Base-by-base conservation (phyloP, 371 early-diverging fungal genomes). In the Chytridium lagenaria region DNA sequence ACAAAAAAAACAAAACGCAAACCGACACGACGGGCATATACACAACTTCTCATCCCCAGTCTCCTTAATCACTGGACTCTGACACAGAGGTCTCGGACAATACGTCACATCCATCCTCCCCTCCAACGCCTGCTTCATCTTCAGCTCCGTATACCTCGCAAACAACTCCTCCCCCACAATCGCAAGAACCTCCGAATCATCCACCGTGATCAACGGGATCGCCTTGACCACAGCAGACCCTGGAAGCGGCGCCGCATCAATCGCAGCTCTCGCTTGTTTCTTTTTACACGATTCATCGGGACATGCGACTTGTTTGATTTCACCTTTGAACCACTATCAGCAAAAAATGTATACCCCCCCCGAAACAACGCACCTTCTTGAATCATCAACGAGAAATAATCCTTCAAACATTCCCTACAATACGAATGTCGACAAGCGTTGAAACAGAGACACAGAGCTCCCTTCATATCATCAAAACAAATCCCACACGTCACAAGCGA, bases 1-100 rank as follows among this genome's bases (percentile, higher is more conserved):
- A 50, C 84, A 86, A 44, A 76, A 66, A 55, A 73, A 69, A 68
- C 84, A 84, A 68, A 84, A 84, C 15, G 80, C 80, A 65, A 72
- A 86, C 23, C 70, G 37, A 78, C 86, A 86, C 0, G 34, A 7
- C 2, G 64, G 5, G 65, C 86, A 84, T 0, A 83, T 66, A 63
- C 76, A 77, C 28, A 84, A 79, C 44, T 80, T 76, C n/a, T 80
- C 80, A 1, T 74, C 59, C 0, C 57, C 44, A 1, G 72, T 65
- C 2, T 72, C 68, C n/a, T 66, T 59, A 50, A 75, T 70, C 37
- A 74, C 80, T 22, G 80, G 80, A 28, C 59, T 68, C 1, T 74
- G 73, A 68, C 86, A 86, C 12, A 52, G 44, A 0, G 68, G 63
- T 0, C 82, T 75, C 0, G 86, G 83, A 55, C 86, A 86, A 71